A percentile compares a stretch with the other conserved stretches of the same genome.
Evolutionary conservation across 805 yeast species (phyloP).

Genomic region (Nakazawaea holstii): DNA sequence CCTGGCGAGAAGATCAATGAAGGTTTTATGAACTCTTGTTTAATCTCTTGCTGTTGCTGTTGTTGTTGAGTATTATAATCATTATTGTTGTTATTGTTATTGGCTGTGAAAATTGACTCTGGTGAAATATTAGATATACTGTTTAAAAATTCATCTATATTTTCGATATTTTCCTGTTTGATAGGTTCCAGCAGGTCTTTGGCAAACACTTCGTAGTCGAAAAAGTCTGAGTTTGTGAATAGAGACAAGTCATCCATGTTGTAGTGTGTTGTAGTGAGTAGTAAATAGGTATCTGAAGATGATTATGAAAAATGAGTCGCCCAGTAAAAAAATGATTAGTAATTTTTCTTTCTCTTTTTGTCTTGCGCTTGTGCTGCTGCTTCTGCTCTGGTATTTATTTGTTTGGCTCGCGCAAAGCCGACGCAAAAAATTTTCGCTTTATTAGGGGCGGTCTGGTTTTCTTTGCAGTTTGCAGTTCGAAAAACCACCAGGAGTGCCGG

Average conservation of each 20-base stretch:
- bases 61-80: not conserved
- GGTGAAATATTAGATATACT: conserved; percentile 1
- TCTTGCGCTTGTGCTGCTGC: no score
- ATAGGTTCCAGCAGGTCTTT: conserved; percentile 4
- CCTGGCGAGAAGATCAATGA: not conserved
- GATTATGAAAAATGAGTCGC: no score
- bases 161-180: conserved; percentile 5
- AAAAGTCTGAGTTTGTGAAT: conserved; percentile 20
- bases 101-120: conserved; percentile 4
- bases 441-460: no score
- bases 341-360: no score
- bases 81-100: not conserved
- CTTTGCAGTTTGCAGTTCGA: not conserved
- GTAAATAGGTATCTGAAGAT: not conserved
- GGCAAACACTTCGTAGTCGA: conserved; percentile 17
- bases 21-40: not conserved
- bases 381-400: no score
- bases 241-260: conserved; percentile 16
- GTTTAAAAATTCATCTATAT: conserved; percentile 6
- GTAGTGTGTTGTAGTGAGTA: not conserved
- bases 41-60: not conserved
- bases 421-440: not conserved
- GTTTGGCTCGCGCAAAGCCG: not conserved
- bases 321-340: no score
- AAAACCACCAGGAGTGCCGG: not conserved